These are phyloP conservation scores for Gracilaria caudata DNA, from an alignment of 23 red algal species.

Conservation along the genomic window DNA sequence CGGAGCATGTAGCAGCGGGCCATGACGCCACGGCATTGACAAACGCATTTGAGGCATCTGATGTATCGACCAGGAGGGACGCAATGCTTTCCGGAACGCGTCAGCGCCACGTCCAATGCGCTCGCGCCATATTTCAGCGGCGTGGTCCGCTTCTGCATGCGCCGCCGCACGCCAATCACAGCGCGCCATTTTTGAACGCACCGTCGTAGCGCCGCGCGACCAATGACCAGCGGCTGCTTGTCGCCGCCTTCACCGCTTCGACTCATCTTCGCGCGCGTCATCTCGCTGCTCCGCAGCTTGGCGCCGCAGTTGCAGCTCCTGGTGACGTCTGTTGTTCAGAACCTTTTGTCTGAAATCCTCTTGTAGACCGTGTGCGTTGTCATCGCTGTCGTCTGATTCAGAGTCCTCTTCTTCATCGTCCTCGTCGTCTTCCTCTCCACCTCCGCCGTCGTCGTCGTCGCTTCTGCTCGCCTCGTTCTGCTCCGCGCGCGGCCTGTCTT, in stretches of 20 bases:
- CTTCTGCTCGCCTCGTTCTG: not conserved
- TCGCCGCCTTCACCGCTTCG: no score
- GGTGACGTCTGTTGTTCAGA: constrained; percentile 1
- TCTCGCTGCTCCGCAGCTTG: not conserved
- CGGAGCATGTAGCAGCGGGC: not conserved
- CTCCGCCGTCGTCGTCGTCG: not conserved
- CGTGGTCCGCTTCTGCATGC: not conserved
- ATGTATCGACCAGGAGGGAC: no score
- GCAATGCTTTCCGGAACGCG: no score
- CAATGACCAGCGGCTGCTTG: not conserved
- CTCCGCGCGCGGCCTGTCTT: no score
- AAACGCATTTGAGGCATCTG: no score
- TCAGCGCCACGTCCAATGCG: not conserved
- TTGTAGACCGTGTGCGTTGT: not conserved
- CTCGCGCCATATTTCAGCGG: not conserved
- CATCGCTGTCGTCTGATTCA: constrained; percentile 1
- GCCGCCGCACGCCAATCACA: not conserved
- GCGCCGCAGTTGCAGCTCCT: not conserved
- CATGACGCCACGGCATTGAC: no score
- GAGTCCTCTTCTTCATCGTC: constrained; percentile 19
- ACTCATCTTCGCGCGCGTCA: not conserved
- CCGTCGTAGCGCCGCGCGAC: not conserved
- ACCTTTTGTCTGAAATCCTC: constrained; percentile 7
- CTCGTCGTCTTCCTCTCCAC: constrained; percentile 3
- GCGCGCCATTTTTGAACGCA: not conserved